Evolutionary conservation across 306 rosid species (phyloP).

Genomic region (Inga leiocalycina): DNA sequence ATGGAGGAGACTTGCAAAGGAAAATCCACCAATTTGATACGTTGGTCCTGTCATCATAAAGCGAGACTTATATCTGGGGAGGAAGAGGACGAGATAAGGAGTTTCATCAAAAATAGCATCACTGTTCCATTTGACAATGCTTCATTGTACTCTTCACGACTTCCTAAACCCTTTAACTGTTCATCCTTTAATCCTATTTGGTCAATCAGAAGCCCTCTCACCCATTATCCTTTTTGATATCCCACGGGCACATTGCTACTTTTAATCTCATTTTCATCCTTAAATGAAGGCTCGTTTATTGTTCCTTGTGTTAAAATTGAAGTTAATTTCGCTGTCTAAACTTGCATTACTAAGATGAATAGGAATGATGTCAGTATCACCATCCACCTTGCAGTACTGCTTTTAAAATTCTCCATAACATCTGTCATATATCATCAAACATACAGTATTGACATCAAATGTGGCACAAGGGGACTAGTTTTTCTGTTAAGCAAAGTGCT

Average conservation of each 20-base stretch:
- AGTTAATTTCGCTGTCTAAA: background rate
- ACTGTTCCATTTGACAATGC: background rate
- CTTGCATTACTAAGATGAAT: background rate
- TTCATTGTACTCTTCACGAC: background rate
- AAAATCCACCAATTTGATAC: slow-evolving; percentile 42
- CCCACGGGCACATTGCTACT: background rate
- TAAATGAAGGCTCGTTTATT: background rate
- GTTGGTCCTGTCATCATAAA: slow-evolving; percentile 41
- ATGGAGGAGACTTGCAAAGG: slow-evolving; percentile 40
- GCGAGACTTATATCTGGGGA: slow-evolving; percentile 34
- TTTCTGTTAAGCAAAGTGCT: accelerated
- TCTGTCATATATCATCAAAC: background rate
- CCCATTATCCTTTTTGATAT: background rate
- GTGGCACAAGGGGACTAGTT: background rate
- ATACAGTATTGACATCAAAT: background rate
- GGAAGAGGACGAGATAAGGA: slow-evolving; percentile 39
- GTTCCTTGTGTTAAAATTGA: background rate
- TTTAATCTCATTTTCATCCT: slow-evolving; percentile 16
- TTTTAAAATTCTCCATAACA: background rate
- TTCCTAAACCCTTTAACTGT: background rate
- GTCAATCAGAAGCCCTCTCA: background rate
- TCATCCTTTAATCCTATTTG: background rate
- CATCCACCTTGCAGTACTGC: background rate
- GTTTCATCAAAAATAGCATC: slow-evolving; percentile 35
- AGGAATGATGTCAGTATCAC: background rate